Evolutionary conservation across 441 rosid species (phyloP), one percentile per base, ranked within the genome.

Genomic region (Flueggea neowawraea): DNA sequence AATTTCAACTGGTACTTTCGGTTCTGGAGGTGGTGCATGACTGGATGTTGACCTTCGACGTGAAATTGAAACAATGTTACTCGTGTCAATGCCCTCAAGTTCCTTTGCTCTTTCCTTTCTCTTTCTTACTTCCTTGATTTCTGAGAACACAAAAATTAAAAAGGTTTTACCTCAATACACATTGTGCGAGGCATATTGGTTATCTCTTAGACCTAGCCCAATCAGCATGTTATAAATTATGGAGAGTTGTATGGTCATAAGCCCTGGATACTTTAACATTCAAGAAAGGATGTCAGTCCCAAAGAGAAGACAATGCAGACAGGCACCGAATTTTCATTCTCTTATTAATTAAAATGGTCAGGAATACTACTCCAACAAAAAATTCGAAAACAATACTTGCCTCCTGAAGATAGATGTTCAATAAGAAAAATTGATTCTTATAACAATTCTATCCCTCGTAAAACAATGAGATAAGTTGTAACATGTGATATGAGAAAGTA

Each of bases 71-170:
- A 93, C 93, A 61, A 93, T 92, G 69, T 92, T 92, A 65, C 93
- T 87, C 52, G 57, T 79, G 80, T 92, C 98, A 71, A 92, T 89
- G 61, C 93, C 96, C 76, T 89, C 96, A 5, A 94, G 95, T 78
- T 94, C 96, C 69, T 75, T 88, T 52, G 82, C 85, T 71, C 83
- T 82, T 73, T 90, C 88, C 76, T 94, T 90, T 64, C 58, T 82
- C 80, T 64, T 94, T 62, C 66, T 85, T 16, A 90, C 91, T 58
- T 85, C 93, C 81, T 94, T 94, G 68, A 90, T 90, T 60, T 93
- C 97, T 93, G 85, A 54, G 45, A 33, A 52, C 48, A 63, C 2
- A 61, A 68, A 60, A 55, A 55, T 41, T 16, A 54, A 57, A 13
- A 47, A 60, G 6, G 59, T 41, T 31, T 60, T 52, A 58, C 57